phyloP scores from a whole-genome alignment of 192 early-diverging fungal genomes.

The Backusella macrospora region DNA sequence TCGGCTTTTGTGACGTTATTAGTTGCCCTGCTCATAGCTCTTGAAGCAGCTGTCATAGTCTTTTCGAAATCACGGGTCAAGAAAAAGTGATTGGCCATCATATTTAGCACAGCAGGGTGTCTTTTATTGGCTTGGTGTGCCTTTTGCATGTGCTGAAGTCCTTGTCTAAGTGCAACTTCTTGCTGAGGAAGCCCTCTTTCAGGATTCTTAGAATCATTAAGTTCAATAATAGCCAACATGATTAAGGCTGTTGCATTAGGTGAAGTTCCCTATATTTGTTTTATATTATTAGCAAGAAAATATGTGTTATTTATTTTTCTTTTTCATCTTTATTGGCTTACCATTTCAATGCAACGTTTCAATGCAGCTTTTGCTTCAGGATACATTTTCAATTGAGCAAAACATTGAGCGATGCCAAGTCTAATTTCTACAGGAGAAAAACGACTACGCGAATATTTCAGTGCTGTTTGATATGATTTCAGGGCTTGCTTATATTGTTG shows the following conservation, averaged over 20 bases:
- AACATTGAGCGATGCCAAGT: conserved; percentile 88
- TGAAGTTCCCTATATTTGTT: conserved; percentile 10
- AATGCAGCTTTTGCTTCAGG: conserved; percentile 74
- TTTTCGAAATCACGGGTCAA: conserved; percentile 48
- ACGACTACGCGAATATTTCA: conserved; percentile 58
- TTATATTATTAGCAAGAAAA: background rate
- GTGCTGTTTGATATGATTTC: conserved; percentile 74
- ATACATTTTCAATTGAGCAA: conserved; percentile 68
- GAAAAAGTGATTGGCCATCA: conserved; percentile 61
- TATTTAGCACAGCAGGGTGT: conserved; percentile 55
- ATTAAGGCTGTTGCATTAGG: conserved; percentile 70
- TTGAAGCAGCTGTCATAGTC: conserved; percentile 48
- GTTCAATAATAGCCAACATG: conserved; percentile 76
- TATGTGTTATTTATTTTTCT: background rate
- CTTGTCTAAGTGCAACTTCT: conserved; percentile 44
- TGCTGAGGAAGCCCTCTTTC: conserved; percentile 46
- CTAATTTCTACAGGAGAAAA: conserved; percentile 64
- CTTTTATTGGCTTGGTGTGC: conserved; percentile 55
- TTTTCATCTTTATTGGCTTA: conserved; percentile 25
- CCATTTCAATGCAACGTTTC: conserved; percentile 66
- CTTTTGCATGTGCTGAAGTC: conserved; percentile 51
- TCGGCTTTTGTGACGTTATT: conserved; percentile 61
- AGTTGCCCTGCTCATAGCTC: conserved; percentile 46
- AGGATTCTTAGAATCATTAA: conserved; percentile 69
- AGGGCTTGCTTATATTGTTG: conserved; percentile 74